phyloP scores from a whole-genome alignment of 176 grass and related monocot species.

The Oryza glaberrima region DNA sequence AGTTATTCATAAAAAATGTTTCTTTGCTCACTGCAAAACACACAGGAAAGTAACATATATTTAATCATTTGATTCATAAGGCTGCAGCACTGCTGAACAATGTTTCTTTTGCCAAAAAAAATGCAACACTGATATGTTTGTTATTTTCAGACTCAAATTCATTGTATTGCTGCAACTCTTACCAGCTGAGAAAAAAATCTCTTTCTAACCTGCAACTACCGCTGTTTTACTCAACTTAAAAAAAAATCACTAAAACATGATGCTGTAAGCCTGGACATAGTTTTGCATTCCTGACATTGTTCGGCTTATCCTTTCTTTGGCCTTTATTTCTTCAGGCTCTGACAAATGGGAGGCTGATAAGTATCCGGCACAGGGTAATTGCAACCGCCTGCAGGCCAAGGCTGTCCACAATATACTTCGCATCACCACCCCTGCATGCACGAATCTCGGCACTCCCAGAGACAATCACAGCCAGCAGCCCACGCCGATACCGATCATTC shows the following conservation, averaged over 20 bases:
- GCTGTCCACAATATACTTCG: slow-evolving; percentile 91
- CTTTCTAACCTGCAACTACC: slow-evolving; percentile 4
- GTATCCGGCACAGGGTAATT: slow-evolving; percentile 88
- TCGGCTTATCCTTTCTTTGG: slow-evolving; percentile 2
- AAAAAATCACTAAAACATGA: background rate
- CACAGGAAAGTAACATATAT: background rate
- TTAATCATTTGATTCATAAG: slow-evolving; percentile 8
- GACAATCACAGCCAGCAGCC: slow-evolving; percentile 48
- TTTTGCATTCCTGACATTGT: background rate
- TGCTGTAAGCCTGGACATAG: background rate
- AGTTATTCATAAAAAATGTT: background rate
- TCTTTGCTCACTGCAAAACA: slow-evolving; percentile 24
- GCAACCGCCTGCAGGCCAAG: slow-evolving; percentile 70
- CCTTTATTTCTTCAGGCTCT: slow-evolving; percentile 56
- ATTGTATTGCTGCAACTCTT: slow-evolving; percentile 9
- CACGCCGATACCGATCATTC: slow-evolving; percentile 63
- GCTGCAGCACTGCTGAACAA: too few species aligned
- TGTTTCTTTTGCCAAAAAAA: slow-evolving; percentile 22
- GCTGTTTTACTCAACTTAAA: background rate
- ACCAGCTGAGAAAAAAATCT: slow-evolving; percentile 1
- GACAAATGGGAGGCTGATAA: slow-evolving; percentile 84
- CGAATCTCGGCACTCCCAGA: slow-evolving; percentile 70
- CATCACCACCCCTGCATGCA: slow-evolving; percentile 58
- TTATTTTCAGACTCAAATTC: background rate
- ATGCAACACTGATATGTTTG: slow-evolving; percentile 13